Evolutionary conservation across 345 rosid species (phyloP).

Genomic region (Eucalyptus erythrocorys): DNA sequence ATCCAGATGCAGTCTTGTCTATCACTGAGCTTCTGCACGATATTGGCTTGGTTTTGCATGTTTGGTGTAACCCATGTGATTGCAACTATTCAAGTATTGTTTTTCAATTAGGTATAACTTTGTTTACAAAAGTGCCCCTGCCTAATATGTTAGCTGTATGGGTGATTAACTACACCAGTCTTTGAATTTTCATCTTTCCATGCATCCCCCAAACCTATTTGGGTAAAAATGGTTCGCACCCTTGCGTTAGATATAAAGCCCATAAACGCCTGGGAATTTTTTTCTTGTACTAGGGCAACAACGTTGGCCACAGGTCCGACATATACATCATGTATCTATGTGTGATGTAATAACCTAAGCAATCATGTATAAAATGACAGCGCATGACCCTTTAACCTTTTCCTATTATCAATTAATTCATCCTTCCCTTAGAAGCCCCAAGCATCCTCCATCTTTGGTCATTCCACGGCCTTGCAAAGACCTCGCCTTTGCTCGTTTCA

Average conservation of each 20-base stretch:
- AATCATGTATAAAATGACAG: not conserved
- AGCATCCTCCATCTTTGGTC: not conserved
- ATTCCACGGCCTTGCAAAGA: not conserved
- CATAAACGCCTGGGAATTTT: not conserved
- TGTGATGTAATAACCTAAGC: not conserved
- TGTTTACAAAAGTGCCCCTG: not conserved
- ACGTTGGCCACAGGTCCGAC: not conserved
- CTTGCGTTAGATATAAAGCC: not conserved
- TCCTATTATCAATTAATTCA: not conserved
- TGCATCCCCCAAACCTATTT: not conserved
- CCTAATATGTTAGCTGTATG: not conserved
- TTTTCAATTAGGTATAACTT: not conserved
- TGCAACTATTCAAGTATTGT: not conserved
- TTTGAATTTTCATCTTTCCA: not conserved
- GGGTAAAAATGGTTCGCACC: not conserved
- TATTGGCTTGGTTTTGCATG: not conserved
- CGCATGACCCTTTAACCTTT: not conserved
- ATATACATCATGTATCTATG: not conserved
- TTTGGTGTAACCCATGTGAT: not conserved
- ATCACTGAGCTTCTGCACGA: not conserved
- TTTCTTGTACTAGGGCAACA: not conserved
- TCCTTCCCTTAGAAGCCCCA: not conserved
- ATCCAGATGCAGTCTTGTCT: not conserved
- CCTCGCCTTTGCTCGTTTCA: not conserved
- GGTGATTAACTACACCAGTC: not conserved